These are phyloP conservation scores for Oenanthe javanica DNA, from an alignment of 140 eudicot species.

Conservation along the genomic window DNA sequence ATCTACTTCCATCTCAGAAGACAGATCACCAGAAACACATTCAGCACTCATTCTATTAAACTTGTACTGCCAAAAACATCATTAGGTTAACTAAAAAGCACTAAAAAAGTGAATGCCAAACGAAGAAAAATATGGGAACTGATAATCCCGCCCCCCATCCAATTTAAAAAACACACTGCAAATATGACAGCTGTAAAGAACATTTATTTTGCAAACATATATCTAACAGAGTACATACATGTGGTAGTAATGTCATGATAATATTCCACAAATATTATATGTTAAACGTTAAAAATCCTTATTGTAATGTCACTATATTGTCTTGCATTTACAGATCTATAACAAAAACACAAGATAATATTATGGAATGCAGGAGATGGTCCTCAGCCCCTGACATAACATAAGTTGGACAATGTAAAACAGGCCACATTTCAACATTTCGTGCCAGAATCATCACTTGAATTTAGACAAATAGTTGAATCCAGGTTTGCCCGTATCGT, in stretches of 20 bases:
- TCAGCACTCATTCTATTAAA: slow-evolving; percentile 30
- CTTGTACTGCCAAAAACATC: neutral
- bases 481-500: neutral
- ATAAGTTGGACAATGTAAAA: neutral
- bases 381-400: neutral
- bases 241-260: neutral
- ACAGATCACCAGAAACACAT: slow-evolving; percentile 50
- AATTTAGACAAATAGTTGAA: neutral
- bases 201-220: neutral
- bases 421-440: neutral
- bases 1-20: slow-evolving; percentile 85
- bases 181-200: neutral
- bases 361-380: neutral
- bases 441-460: neutral
- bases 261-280: neutral
- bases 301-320: neutral
- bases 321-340: neutral
- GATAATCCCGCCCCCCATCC: neutral
- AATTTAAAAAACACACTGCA: neutral
- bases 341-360: neutral
- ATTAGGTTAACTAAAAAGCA: neutral
- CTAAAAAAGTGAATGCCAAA: neutral
- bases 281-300: neutral
- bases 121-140: neutral
- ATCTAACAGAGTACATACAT: neutral